Evolutionary conservation across 768 basidiomycete genomes (phyloP), one percentile per base, ranked within the genome.

Genomic region (Boletus sp.): DNA sequence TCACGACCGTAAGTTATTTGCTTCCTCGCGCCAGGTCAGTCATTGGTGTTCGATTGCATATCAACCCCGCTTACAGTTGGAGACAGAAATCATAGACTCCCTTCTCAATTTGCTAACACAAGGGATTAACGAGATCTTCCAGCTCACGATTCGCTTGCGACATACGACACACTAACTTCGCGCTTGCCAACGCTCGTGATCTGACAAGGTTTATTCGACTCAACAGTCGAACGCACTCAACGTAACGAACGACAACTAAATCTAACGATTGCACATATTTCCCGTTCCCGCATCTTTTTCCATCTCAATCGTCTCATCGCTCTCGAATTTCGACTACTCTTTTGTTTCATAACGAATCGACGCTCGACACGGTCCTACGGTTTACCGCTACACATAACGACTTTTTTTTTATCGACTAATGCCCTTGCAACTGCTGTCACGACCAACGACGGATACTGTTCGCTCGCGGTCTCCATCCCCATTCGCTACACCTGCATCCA

Each of bases 341-440:
- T 41, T 47, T 66, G 65, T 60, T 44, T 58, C 35, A 60, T 71
- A 70, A 64, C 64, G 54, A 60, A 42, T 59, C 43, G 47, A 70
- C 67, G 59, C 64, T 34, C 49, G 35, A 56, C 35, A 57, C 64
- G 53, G 47, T 54, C 47, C 25, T 49, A 58, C 59, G 49, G 7
- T 54, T 60, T 47, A 54, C 51, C 30, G 6, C 40, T 58, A 53
- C 65, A 62, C 32, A 62, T 68, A 70, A 69, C 69, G 60, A 55
- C 21, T 41, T 57, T 47, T 53, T 51, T 57, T 56, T 25, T 42
- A 62, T 59, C 46, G 46, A 63, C 42, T 60, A 60, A 70, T 71
- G 68, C 64, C 70, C 38, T 54, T 67, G 61, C 64, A 65, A 61
- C 47, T 70, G 29, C 58, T 60, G 53, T 68, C 70, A 64, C 70